A percentile compares a stretch with the other conserved stretches of the same genome.
Conservation (phyloP, 768 basidiomycete species). For the Boletales sp. region DNA sequence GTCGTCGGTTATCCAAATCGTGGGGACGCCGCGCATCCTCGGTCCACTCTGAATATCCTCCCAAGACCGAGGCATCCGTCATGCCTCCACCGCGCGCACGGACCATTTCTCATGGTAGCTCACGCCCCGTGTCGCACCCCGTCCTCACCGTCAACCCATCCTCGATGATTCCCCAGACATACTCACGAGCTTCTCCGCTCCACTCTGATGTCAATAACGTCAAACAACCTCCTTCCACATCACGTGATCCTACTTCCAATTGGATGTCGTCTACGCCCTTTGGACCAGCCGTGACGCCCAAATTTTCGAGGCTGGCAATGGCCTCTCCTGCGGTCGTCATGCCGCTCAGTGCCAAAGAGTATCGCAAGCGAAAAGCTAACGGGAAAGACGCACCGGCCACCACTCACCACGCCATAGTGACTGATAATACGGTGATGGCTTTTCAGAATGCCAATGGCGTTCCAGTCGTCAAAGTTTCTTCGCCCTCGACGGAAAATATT, state of each 20-base stretch:
- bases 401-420: constrained; percentile 10
- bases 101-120: constrained; percentile 13
- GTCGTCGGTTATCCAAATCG: constrained; percentile 14
- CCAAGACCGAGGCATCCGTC: constrained; percentile 3
- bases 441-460: background rate
- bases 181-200: constrained; percentile 13
- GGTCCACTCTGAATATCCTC: background rate
- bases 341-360: constrained; percentile 29
- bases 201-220: constrained; percentile 2
- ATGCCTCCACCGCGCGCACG: constrained; percentile 20
- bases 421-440: constrained; percentile 6
- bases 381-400: constrained; percentile 2
- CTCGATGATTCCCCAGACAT: constrained; percentile 13
- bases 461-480: constrained; percentile 15
- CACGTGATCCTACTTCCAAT: constrained; percentile 26
- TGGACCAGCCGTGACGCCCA: constrained; percentile 27
- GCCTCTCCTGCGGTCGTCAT: constrained; percentile 27
- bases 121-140: constrained; percentile 18
- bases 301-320: constrained; percentile 29
- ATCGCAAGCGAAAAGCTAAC: constrained; percentile 19
- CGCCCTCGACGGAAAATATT: constrained; percentile 5
- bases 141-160: background rate
- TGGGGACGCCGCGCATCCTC: constrained; percentile 7
- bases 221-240: constrained; percentile 17
- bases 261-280: constrained; percentile 30